These are phyloP conservation scores for Ambrosia artemisiifolia DNA, from an alignment of 129 eudicot genomes.

Conservation along the genomic window DNA sequence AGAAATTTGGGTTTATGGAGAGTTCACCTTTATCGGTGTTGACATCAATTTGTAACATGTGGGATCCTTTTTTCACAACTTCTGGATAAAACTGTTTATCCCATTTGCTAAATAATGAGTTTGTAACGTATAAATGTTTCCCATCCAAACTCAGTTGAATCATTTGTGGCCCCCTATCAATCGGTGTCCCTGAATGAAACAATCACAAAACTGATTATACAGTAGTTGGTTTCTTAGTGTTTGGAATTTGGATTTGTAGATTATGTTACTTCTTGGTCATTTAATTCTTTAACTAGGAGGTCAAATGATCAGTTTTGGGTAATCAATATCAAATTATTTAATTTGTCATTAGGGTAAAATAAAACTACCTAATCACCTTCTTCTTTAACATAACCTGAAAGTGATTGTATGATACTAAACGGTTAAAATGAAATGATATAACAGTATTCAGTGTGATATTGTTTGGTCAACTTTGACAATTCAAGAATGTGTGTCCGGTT, in stretches of 20 bases:
- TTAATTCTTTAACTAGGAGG: constrained; percentile 43
- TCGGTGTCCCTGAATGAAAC: constrained; percentile 56
- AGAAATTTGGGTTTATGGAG: constrained; percentile 62
- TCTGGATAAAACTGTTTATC: constrained; percentile 92
- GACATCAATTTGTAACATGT: constrained; percentile 88
- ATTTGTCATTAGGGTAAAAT: no score
- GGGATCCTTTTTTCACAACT: constrained; percentile 76
- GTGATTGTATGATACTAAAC: no score
- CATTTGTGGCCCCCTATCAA: constrained; percentile 99
- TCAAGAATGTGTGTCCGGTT: constrained; percentile 53
- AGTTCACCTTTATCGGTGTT: constrained; percentile 84
- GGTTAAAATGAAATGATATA: neutral
- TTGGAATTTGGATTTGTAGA: neutral
- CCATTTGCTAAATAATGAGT: constrained; percentile 92
- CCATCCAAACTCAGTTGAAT: constrained; percentile 93
- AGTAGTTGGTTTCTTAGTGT: constrained; percentile 21
- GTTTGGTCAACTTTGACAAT: neutral
- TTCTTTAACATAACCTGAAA: no score
- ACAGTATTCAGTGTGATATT: neutral
- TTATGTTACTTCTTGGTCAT: neutral
- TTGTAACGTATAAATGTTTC: constrained; percentile 79
- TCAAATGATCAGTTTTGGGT: constrained; percentile 29
- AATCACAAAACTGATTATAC: neutral
- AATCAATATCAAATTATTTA: neutral
- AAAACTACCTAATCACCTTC: no score